Evolutionary conservation across 2,329 filamentous ascomycete genomes (phyloP), one percentile per base, ranked within the genome.

Genomic region (Lasiodiplodia sp.): DNA sequence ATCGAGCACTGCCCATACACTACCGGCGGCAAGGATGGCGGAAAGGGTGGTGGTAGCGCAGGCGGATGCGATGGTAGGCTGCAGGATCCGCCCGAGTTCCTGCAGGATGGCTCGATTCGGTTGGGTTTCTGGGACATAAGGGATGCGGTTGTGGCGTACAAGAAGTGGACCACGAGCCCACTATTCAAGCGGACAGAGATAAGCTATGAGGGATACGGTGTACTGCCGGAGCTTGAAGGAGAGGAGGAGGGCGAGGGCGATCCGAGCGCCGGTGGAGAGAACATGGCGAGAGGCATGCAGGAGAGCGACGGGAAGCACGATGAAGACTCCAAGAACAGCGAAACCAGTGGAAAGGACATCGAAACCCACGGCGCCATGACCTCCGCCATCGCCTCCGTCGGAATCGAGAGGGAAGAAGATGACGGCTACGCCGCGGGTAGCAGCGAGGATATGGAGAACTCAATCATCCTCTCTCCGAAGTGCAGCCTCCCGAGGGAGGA

Each of bases 121-220:
- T n/a, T 64, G 18, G 31, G n/a, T 18, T 64, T 64, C 21, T 51
- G 28, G 31, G 60, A 64, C 11, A 47, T 64, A 31, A 64, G 47
- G 60, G 60, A 64, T 18, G 47, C 60, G 21, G 21, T 23, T 10
- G 47, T 64, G 44, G 60, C 60, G 47, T 8, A 14, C 2, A 6
- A 6, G 47, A 52, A 28, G 44, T 64, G 60, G 60, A 6, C 12
- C 31, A 25, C 7, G 60, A 64, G 60, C 7, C 44, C 44, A 5
- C 21, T 52, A 5, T 64, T 64, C n/a, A 64, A 47, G 31, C 12
- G 25, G 6, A 28, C 34, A 4, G 47, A 34, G 12, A n/a, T 64
- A 6, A 28, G 21, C 8, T 64, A 23, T n/a, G 60, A 64, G 60
- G 38, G 40, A 44, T 47, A 64, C n/a, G 60, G 31, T 2, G 31